A percentile compares a stretch with the other conserved stretches of the same genome.
Conservation (phyloP, 1,284 basidiomycete species). For the Naganishia sp. region DNA sequence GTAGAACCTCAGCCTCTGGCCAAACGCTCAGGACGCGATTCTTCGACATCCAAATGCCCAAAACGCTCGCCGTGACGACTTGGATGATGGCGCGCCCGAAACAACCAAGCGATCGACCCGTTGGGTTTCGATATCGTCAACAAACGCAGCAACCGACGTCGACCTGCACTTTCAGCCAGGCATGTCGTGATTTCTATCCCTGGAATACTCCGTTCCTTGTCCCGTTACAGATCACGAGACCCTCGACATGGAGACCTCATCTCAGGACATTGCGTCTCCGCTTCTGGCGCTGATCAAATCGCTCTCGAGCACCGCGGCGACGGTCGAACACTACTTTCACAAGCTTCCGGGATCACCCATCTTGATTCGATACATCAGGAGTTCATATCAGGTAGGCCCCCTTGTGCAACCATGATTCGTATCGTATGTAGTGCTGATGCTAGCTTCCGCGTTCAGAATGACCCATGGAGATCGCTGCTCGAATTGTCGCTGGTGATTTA, state of each 20-base stretch:
- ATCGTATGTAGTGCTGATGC: background rate
- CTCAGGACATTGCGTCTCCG: conserved; percentile 16
- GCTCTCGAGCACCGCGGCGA: conserved; percentile 22
- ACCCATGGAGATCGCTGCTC: conserved; percentile 86
- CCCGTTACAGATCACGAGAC: no score
- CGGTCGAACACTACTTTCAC: conserved; percentile 26
- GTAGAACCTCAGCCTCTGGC: no score
- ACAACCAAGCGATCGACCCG: background rate
- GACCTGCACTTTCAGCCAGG: no score
- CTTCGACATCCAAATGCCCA: no score
- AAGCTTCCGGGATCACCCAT: conserved; percentile 82
- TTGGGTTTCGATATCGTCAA: no score
- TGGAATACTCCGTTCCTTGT: no score
- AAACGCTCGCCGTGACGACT: background rate
- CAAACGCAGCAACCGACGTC: no score
- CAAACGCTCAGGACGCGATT: no score
- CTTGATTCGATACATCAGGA: conserved; percentile 82
- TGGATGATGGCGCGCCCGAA: background rate
- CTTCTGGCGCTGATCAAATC: conserved; percentile 13
- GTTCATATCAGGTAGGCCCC: conserved; percentile 65
- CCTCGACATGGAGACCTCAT: conserved; percentile 2
- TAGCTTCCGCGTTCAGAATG: conserved; percentile 61
- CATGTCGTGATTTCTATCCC: no score
- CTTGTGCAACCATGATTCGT: no score
- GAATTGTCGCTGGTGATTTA: conserved; percentile 89